These are phyloP conservation scores for Serendipita sp. DNA, from an alignment of 768 basidiomycete species.

Conservation along the genomic window DNA sequence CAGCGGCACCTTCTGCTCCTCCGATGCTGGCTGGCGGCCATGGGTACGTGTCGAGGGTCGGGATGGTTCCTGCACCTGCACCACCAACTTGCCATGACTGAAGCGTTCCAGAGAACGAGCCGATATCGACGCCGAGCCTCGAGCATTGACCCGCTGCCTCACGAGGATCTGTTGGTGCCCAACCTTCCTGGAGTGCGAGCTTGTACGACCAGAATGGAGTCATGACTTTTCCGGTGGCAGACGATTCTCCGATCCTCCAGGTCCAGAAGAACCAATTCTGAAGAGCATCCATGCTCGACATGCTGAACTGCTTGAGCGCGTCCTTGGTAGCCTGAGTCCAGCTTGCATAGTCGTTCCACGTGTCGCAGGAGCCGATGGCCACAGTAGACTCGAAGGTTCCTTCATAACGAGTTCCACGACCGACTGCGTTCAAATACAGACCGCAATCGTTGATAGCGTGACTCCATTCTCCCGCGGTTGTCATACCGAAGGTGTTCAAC, in stretches of 20 bases:
- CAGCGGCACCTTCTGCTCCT: not conserved
- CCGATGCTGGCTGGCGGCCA: constrained; percentile 6
- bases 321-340: constrained; percentile 19
- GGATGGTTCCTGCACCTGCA: constrained; percentile 18
- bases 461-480: constrained; percentile 62
- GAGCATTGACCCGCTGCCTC: constrained; percentile 51
- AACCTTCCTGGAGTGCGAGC: constrained; percentile 54
- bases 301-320: constrained; percentile 18
- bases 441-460: constrained; percentile 52
- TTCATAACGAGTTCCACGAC: constrained; percentile 24
- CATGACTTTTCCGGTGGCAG: constrained; percentile 19
- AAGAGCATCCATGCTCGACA: constrained; percentile 23
- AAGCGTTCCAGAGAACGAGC: constrained; percentile 10
- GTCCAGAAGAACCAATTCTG: constrained; percentile 29
- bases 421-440: constrained; percentile 26
- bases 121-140: constrained; percentile 24
- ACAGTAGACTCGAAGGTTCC: constrained; percentile 19
- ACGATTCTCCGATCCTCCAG: constrained; percentile 24
- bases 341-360: constrained; percentile 19
- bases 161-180: constrained; percentile 63
- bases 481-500: constrained; percentile 43
- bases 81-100: constrained; percentile 59
- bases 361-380: constrained; percentile 16
- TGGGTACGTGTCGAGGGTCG: not conserved
- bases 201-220: constrained; percentile 56